These are phyloP conservation scores for Collybia mongolica DNA, from an alignment of 768 basidiomycete species.

Conservation along the genomic window DNA sequence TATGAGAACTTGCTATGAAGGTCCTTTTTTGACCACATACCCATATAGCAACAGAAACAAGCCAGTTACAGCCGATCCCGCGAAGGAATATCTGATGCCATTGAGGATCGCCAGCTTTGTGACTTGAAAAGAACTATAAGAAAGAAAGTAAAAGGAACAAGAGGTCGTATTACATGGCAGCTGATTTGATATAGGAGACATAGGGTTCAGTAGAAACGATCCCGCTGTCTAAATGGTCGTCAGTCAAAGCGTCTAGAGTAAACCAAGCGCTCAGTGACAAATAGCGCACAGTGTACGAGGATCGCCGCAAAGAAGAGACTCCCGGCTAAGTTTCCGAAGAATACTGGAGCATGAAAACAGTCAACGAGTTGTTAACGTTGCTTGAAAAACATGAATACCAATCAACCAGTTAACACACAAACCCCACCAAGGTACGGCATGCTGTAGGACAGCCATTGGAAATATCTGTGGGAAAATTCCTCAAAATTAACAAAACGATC, in stretches of 20 bases:
- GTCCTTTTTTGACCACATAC: conserved; percentile 34
- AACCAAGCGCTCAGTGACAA: background rate
- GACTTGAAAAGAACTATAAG: conserved; percentile 28
- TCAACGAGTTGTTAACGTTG: background rate
- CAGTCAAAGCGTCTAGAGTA: background rate
- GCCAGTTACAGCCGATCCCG: conserved; percentile 78
- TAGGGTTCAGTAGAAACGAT: conserved; percentile 62
- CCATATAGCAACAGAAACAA: conserved; percentile 74
- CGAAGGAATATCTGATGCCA: conserved; percentile 76
- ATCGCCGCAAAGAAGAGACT: conserved; percentile 70
- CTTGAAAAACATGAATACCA: conserved; percentile 17
- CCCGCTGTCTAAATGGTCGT: conserved; percentile 46
- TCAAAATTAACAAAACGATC: no score
- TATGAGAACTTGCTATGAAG: background rate
- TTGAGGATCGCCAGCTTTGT: conserved; percentile 60
- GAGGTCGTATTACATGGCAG: conserved; percentile 52
- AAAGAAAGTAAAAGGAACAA: background rate
- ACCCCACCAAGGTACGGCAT: conserved; percentile 69
- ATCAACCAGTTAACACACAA: conserved; percentile 67
- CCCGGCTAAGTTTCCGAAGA: conserved; percentile 67
- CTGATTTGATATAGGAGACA: conserved; percentile 44
- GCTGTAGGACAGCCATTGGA: conserved; percentile 64
- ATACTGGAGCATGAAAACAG: conserved; percentile 38
- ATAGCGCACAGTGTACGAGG: conserved; percentile 57
- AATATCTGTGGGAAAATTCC: conserved; percentile 23